phyloP scores from a whole-genome alignment of 1,139 yeast species.

The Geotrichum reessii region DNA sequence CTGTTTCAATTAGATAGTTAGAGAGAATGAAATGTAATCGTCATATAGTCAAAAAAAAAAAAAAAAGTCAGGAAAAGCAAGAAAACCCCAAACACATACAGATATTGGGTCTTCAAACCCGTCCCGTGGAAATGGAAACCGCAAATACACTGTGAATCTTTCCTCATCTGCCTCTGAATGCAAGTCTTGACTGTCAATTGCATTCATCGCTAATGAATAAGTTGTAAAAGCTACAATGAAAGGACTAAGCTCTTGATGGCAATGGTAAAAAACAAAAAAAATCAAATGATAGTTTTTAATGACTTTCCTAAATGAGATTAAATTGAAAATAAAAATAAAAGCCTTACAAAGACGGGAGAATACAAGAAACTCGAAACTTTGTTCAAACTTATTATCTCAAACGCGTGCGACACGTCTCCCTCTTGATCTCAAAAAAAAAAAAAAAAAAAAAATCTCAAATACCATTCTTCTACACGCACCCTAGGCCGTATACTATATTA shows the following conservation, averaged over 20 bases:
- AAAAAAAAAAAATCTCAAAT: not conserved
- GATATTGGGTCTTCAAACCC: conserved; percentile 40
- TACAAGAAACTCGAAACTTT: not conserved
- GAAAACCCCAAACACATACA: conserved; percentile 28
- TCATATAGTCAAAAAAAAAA: not conserved
- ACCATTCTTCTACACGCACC: not conserved
- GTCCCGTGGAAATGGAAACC: conserved; percentile 39
- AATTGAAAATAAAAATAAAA: not conserved
- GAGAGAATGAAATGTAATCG: not conserved
- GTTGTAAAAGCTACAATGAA: not conserved
- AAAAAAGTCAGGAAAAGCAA: not conserved
- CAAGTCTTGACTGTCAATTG: conserved; percentile 8
- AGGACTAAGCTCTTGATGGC: not conserved
- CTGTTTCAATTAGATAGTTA: conserved; percentile 16
- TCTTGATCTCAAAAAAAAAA: no score
- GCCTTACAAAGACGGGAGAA: not conserved
- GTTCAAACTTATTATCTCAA: not conserved
- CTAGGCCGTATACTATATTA: not conserved
- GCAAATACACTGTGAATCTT: conserved; percentile 33
- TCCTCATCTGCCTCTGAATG: conserved; percentile 11
- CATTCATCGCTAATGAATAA: not conserved
- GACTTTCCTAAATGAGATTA: not conserved
- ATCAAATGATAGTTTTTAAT: not conserved
- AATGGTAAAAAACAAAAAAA: not conserved
- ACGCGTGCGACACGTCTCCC: not conserved